Conservation (phyloP, 164 flowering plant species). For the Chimonanthus praecox region DNA sequence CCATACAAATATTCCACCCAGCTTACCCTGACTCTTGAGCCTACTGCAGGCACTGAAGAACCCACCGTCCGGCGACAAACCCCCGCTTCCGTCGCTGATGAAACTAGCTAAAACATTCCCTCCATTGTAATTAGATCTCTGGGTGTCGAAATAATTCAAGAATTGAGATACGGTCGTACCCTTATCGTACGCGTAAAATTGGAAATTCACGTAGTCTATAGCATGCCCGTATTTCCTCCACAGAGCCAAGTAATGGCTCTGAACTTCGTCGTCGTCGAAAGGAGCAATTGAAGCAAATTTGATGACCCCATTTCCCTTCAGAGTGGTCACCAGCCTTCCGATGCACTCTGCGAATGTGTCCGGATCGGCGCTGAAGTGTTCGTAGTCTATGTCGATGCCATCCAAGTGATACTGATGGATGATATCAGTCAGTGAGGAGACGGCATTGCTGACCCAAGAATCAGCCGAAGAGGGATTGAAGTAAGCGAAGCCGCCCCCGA, state of each 20-base stretch:
- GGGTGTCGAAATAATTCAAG: conserved; percentile 22
- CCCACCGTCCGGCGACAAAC: conserved; percentile 31
- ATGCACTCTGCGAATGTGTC: conserved; percentile 46
- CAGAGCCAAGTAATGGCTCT: conserved; percentile 17
- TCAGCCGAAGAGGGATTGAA: conserved; percentile 36
- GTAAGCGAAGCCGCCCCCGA: conserved; percentile 20
- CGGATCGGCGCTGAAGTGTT: conserved; percentile 36
- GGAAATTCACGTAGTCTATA: no score
- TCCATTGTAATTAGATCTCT: conserved; percentile 32
- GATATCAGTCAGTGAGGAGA: conserved; percentile 46
- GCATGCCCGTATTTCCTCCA: no score
- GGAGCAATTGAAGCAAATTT: conserved; percentile 58
- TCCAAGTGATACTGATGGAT: conserved; percentile 36
- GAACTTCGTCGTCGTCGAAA: conserved; percentile 36
- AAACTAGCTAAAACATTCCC: conserved; percentile 46
- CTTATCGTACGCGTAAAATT: conserved; percentile 14
- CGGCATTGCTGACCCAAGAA: conserved; percentile 67
- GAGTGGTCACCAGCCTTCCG: conserved; percentile 28
- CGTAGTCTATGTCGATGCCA: conserved; percentile 12
- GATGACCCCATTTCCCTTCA: conserved; percentile 34
- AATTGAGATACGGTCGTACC: conserved; percentile 37
- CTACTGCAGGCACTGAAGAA: conserved; percentile 42
- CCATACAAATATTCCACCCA: conserved; percentile 49
- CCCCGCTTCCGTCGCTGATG: conserved; percentile 34
- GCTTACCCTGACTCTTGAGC: conserved; percentile 27